These are phyloP conservation scores for Penicillium pancosmium DNA, from an alignment of 495 filamentous ascomycete genomes.

Conservation along the genomic window DNA sequence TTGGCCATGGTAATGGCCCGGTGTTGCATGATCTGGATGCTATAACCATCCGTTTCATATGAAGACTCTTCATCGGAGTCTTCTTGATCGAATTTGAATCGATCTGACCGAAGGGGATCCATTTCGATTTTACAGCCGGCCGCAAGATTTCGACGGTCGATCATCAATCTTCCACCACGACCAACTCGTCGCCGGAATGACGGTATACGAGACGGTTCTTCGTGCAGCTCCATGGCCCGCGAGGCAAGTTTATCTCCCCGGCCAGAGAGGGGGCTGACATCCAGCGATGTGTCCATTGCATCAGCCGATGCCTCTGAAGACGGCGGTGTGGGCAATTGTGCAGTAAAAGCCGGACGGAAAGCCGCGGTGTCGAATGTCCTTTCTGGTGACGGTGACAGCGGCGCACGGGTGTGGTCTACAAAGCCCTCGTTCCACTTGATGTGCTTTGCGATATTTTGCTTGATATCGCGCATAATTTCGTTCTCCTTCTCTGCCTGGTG, in stretches of 20 bases:
- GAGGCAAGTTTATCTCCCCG: slow-evolving; percentile 50
- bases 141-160: slow-evolving; percentile 68
- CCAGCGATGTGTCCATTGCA: slow-evolving; percentile 49
- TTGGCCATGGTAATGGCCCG: slow-evolving; percentile 66
- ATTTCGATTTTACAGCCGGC: slow-evolving; percentile 54
- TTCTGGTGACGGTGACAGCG: slow-evolving; percentile 70
- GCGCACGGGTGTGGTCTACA: slow-evolving; percentile 80
- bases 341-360: slow-evolving; percentile 78
- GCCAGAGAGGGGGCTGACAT: slow-evolving; percentile 46
- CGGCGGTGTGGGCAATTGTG: slow-evolving; percentile 85
- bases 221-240: slow-evolving; percentile 48
- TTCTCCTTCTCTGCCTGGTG: slow-evolving; percentile 81
- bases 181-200: slow-evolving; percentile 72
- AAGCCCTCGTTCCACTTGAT: slow-evolving; percentile 83
- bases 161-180: slow-evolving; percentile 76
- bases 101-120: slow-evolving; percentile 61
- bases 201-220: slow-evolving; percentile 52
- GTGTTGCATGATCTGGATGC: slow-evolving; percentile 70
- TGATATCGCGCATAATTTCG: slow-evolving; percentile 73
- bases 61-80: slow-evolving; percentile 70
- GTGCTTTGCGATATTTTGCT: slow-evolving; percentile 78
- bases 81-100: slow-evolving; percentile 79
- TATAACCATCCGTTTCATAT: slow-evolving; percentile 72
- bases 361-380: slow-evolving; percentile 56
- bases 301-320: slow-evolving; percentile 72